Evolutionary conservation across 345 rosid species (phyloP), one percentile per base, ranked within the genome.

Genomic region (Eutrema japonicum): DNA sequence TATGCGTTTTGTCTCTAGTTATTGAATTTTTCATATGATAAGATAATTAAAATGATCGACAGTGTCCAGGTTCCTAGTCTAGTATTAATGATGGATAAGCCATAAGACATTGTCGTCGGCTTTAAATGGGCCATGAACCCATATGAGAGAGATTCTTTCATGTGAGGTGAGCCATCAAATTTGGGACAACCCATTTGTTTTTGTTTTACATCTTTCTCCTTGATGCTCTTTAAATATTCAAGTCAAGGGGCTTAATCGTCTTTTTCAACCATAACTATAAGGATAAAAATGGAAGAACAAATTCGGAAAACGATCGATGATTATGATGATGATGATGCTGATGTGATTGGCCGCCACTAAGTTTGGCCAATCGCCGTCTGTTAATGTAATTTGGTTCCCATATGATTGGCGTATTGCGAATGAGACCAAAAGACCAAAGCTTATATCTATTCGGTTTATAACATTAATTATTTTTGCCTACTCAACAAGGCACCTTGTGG

Each of bases 101-200:
- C 63, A 68, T 61, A 60, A 52, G 64, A 43, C 63, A 68, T 61
- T 61, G 62, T 68, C 78, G 41, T 75, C 73, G 22, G 56, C 78
- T 75, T 75, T 68, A 67, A 60, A 60, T 75, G 74, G 73, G 56
- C 68, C 78, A 75, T 52, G 56, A 68, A 61, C 68, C 69, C 74
- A 68, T 60, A 59, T 38, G 43, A 29, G 63, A 60, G 68, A 42
- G 35, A 30, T 42, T 71, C 45, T 14, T 60, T 50, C 69, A 68
- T 68, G 78, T 75, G 69, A 60, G 74, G 78, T 75, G 69, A 60
- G 74, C 78, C 64, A 67, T 68, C 78, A 57, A 60, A 68, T 33
- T 68, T 18, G 63, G 78, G 74, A 37, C 41, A 75, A 56, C 47
- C 63, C 51, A 51, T 75, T 67, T 33, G 0, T 49, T 10, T 18